phyloP scores from a whole-genome alignment of 2,329 filamentous ascomycete species.

The Hypoxylon sp. region DNA sequence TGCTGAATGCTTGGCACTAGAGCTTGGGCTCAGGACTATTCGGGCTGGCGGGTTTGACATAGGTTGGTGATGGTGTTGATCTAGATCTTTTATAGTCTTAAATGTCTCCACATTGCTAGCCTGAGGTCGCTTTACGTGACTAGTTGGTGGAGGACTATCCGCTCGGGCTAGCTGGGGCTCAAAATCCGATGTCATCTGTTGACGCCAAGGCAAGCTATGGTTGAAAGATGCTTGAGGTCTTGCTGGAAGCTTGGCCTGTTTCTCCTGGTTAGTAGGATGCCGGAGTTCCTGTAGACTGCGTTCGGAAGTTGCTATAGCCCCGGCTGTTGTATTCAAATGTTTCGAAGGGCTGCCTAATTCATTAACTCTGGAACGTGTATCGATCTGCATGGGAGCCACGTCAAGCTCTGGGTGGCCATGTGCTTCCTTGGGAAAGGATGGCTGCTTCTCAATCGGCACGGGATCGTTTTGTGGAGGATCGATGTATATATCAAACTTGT shows the following conservation, averaged over 20 bases:
- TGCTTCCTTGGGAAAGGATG: not conserved
- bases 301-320: slow-evolving; percentile 1
- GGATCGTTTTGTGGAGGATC: not conserved
- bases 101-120: not conserved
- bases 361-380: slow-evolving; percentile 3
- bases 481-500: slow-evolving; percentile 1
- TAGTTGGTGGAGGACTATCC: not conserved
- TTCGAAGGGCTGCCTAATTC: slow-evolving; percentile 22
- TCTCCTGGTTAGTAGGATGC: not conserved
- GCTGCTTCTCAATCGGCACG: not conserved
- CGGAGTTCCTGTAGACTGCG: slow-evolving; percentile 8
- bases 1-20: slow-evolving; percentile 2
- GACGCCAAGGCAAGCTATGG: not conserved
- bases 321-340: not conserved
- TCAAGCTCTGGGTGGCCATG: not conserved
- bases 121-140: not conserved
- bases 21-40: slow-evolving; percentile 19
- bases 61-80: not conserved
- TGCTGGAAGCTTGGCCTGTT: not conserved
- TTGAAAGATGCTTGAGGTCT: not conserved
- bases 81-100: not conserved
- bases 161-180: slow-evolving; percentile 7
- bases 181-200: slow-evolving; percentile 2
- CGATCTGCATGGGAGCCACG: not conserved
- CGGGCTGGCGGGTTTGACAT: slow-evolving; percentile 5